Evolutionary conservation across 441 rosid genomes (phyloP), one percentile per base, ranked within the genome.

Genomic region (Eugenia klotzschiana): DNA sequence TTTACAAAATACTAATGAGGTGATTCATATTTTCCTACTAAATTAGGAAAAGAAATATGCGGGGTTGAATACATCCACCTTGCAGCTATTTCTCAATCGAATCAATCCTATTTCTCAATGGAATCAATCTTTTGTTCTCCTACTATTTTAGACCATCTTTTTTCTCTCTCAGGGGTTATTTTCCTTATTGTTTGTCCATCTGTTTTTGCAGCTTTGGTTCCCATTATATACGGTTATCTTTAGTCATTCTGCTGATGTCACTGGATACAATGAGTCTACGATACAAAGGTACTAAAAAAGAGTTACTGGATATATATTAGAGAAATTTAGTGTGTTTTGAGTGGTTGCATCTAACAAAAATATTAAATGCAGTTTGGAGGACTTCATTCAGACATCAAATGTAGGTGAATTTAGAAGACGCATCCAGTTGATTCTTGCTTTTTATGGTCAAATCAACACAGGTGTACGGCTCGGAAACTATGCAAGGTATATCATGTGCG

Each of bases 191-290:
- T 58, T 83, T 14, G 50, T 74, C 46, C 49, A 8, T 57, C 80
- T 81, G 58, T 80, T 73, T 79, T 85, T 94, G 95, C 97, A 97
- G 99, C 89, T 97, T 84, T 97, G 99, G 99, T 95, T 95, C 89
- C 98, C 98, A 64, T 91, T 97, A 84, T 94, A 85, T 90, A 93
- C 95, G 22, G 90, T 95, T 91, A 92, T 97, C 88, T 88, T 82
- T 84, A 84, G 86, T 74, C 86, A 89, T 84, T 84, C 92, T 80
- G 88, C 84, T 86, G 91, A 91, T 87, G 60, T 84, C 87, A 87
- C 87, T 69, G 90, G 79, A 84, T 88, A 91, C 85, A 88, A 86
- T 82, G 92, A 89, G 84, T 92, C 92, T 82, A 90, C 91, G 41
- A 90, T 92, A 80, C 90, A 91, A 88, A 96, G 98, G 99, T 88